Evolutionary conservation across 2,329 filamentous ascomycete species (phyloP).

Genomic region (Talaromyces pinophilus): DNA sequence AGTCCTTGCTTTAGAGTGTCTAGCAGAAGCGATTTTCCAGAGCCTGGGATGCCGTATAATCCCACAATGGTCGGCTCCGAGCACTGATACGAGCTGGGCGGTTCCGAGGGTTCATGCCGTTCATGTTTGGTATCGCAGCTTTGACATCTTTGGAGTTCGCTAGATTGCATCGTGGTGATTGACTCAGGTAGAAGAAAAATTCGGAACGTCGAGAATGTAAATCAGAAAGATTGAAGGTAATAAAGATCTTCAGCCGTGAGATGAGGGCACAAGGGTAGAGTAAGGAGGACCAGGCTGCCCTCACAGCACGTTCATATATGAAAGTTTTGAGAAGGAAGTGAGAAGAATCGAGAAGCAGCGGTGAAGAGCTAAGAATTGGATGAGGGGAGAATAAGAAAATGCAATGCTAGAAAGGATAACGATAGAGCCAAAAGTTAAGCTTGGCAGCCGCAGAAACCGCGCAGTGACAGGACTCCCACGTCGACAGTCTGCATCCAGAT

Average conservation of each 20-base stretch:
- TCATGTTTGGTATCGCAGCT: conserved; percentile 9
- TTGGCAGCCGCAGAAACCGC: not conserved
- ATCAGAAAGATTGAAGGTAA: conserved; percentile 6
- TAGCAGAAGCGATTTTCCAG: conserved; percentile 54
- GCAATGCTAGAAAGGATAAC: not conserved
- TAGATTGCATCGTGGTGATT: not conserved
- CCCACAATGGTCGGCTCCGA: conserved; percentile 50
- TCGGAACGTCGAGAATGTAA: not conserved
- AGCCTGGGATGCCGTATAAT: conserved; percentile 58
- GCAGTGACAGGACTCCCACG: conserved; percentile 3
- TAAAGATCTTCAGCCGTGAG: conserved; percentile 7
- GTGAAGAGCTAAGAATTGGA: conserved; percentile 1
- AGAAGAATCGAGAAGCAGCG: conserved; percentile 1
- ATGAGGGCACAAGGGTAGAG: not conserved
- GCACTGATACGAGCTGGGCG: conserved; percentile 16
- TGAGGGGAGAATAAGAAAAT: conserved; percentile 4
- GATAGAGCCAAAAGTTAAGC: conserved; percentile 1
- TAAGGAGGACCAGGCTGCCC: not conserved
- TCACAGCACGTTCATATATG: conserved; percentile 8
- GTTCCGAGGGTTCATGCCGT: not conserved
- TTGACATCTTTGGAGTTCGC: conserved; percentile 5
- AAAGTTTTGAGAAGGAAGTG: conserved; percentile 6
- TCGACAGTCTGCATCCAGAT: conserved; percentile 11
- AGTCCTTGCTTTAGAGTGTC: conserved; percentile 44
- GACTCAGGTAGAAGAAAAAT: conserved; percentile 4